These are phyloP conservation scores for Rhynchospora pubera DNA, from an alignment of 176 grass and related monocot species.

Conservation along the genomic window DNA sequence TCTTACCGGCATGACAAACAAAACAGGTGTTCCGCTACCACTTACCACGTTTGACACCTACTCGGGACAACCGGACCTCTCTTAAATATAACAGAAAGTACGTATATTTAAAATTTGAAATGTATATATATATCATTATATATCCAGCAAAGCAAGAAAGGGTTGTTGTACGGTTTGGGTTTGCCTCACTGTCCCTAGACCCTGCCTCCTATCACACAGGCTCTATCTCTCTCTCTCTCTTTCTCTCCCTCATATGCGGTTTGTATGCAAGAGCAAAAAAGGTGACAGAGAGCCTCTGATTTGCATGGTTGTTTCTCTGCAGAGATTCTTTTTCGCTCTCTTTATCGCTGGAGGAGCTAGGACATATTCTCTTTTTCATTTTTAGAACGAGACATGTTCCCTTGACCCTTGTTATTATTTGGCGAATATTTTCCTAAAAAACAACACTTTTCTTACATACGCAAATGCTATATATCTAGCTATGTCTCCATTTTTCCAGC, in stretches of 20 bases:
- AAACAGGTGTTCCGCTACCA: too few relatives aligned
- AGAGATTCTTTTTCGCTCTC: neutral
- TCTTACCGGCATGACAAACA: too few relatives aligned
- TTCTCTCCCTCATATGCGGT: neutral
- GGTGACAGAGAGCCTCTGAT: neutral
- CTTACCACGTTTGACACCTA: too few relatives aligned
- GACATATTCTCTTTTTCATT: constrained; percentile 10
- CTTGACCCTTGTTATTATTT: neutral
- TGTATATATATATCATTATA: neutral
- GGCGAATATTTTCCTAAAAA: neutral
- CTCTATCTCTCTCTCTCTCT: neutral
- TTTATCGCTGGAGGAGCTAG: neutral
- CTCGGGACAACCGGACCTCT: too few relatives aligned
- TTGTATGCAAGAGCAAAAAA: neutral
- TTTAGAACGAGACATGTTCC: constrained; percentile 7
- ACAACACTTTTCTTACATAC: neutral
- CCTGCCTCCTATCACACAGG: neutral
- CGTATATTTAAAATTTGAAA: neutral
- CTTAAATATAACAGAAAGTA: neutral
- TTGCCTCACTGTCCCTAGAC: neutral
- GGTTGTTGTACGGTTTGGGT: constrained; percentile 2
- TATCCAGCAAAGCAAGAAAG: neutral
- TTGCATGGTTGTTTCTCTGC: constrained; percentile 10
- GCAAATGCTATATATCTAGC: neutral
- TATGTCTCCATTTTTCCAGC: constrained; percentile 7